Evolutionary conservation across 2,329 filamentous ascomycete species (phyloP).

Genomic region (Fusarium hostae): DNA sequence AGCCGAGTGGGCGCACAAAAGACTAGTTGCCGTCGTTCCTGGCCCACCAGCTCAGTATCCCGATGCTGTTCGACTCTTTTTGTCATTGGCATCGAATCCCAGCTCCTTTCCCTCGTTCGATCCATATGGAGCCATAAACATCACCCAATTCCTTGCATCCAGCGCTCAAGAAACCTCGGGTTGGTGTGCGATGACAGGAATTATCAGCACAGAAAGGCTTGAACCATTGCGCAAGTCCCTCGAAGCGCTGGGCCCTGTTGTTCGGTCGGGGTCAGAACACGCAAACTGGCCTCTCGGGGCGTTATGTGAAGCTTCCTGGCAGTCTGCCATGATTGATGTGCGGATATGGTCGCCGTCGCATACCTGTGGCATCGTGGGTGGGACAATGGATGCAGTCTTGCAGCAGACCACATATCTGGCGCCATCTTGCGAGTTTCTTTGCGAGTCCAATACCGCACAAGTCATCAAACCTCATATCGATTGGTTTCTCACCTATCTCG

Average conservation of each 20-base stretch:
- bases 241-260: constrained; percentile 43
- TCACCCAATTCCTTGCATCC: constrained; percentile 55
- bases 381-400: constrained; percentile 51
- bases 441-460: constrained; percentile 44
- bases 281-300: background rate
- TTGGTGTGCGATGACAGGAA: constrained; percentile 56
- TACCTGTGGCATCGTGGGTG: constrained; percentile 52
- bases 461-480: constrained; percentile 51
- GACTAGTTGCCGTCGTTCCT: constrained; percentile 32
- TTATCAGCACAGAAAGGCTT: constrained; percentile 53
- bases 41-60: constrained; percentile 12
- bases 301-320: constrained; percentile 52
- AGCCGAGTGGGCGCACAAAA: constrained; percentile 49
- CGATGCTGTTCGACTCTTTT: constrained; percentile 43
- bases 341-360: constrained; percentile 56
- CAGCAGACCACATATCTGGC: constrained; percentile 48
- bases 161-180: constrained; percentile 55
- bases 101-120: constrained; percentile 50
- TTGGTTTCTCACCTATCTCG: constrained; percentile 53
- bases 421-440: constrained; percentile 47
- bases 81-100: constrained; percentile 46
- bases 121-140: constrained; percentile 55
- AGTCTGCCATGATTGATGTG: constrained; percentile 55
- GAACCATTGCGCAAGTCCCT: constrained; percentile 51
- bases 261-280: background rate